phyloP scores from a whole-genome alignment of 1,284 basidiomycete species.

The Tilletia caries region DNA sequence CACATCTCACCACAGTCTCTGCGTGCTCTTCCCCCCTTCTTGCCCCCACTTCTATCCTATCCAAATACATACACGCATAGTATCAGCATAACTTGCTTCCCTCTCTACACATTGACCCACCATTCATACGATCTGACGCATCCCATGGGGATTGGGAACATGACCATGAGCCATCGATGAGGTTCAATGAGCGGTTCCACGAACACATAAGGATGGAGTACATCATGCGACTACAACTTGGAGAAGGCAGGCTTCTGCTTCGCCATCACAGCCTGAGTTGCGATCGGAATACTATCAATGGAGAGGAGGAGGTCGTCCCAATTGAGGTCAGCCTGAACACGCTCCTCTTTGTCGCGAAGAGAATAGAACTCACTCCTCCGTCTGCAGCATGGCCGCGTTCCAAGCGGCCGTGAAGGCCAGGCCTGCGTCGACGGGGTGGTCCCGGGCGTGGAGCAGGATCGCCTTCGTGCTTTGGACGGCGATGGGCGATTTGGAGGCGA shows the following conservation, averaged over 20 bases:
- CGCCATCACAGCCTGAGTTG: constrained; percentile 56
- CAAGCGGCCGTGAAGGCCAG: constrained; percentile 74
- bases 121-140: no score
- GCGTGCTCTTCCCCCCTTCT: no score
- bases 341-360: not conserved
- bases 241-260: constrained; percentile 53
- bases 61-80: no score
- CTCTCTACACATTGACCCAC: no score
- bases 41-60: no score
- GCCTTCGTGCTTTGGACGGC: constrained; percentile 79
- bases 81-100: no score
- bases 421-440: constrained; percentile 73
- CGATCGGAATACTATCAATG: constrained; percentile 42
- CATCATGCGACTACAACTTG: constrained; percentile 37
- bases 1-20: no score
- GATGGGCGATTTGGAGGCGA: constrained; percentile 76
- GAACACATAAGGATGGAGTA: no score
- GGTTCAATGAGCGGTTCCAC: no score
- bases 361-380: constrained; percentile 57
- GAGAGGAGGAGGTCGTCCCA: no score
- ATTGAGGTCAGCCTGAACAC: not conserved
- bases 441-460: constrained; percentile 68
- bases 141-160: no score
- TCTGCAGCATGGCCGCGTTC: constrained; percentile 71
- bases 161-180: no score